phyloP scores from a whole-genome alignment of 2,329 filamentous ascomycete genomes.

The Penicillium sp. region DNA sequence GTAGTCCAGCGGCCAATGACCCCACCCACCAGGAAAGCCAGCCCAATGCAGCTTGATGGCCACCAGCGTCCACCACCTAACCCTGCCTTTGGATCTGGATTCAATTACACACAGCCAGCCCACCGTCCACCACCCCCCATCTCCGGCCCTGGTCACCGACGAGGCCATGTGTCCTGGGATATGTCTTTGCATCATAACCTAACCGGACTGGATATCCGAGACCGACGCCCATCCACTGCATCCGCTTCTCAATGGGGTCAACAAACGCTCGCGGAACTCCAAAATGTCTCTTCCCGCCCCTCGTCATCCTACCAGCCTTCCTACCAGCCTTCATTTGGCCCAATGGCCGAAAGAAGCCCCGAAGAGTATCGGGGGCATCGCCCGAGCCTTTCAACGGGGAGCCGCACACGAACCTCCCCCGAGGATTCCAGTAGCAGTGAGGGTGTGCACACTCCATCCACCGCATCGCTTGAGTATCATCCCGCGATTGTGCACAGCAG shows the following conservation, averaged over 20 bases:
- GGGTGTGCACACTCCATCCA: constrained; percentile 49
- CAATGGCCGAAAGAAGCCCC: constrained; percentile 29
- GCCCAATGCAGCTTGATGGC: constrained; percentile 74
- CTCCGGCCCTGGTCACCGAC: constrained; percentile 46
- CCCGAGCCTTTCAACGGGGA: constrained; percentile 28
- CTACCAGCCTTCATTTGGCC: constrained; percentile 33
- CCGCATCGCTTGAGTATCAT: constrained; percentile 49
- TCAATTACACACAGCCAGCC: constrained; percentile 35
- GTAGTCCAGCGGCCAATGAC: constrained; percentile 61
- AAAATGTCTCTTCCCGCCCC: constrained; percentile 39
- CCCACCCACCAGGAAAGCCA: constrained; percentile 64
- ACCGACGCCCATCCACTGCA: constrained; percentile 38
- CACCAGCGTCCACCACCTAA: constrained; percentile 36
- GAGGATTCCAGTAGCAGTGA: constrained; percentile 53
- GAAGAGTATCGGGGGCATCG: constrained; percentile 32
- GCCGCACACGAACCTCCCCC: constrained; percentile 44
- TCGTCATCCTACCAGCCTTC: constrained; percentile 38
- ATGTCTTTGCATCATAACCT: constrained; percentile 47
- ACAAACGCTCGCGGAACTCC: constrained; percentile 45
- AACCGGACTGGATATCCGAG: constrained; percentile 45
- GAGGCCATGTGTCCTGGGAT: constrained; percentile 52
- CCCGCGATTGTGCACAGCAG: constrained; percentile 51
- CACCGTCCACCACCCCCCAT: constrained; percentile 43
- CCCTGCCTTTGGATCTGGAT: constrained; percentile 35
- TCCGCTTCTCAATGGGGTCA: constrained; percentile 44